These are phyloP conservation scores for Emmonsia crescens DNA, from an alignment of 2,329 filamentous ascomycete species.

Conservation along the genomic window DNA sequence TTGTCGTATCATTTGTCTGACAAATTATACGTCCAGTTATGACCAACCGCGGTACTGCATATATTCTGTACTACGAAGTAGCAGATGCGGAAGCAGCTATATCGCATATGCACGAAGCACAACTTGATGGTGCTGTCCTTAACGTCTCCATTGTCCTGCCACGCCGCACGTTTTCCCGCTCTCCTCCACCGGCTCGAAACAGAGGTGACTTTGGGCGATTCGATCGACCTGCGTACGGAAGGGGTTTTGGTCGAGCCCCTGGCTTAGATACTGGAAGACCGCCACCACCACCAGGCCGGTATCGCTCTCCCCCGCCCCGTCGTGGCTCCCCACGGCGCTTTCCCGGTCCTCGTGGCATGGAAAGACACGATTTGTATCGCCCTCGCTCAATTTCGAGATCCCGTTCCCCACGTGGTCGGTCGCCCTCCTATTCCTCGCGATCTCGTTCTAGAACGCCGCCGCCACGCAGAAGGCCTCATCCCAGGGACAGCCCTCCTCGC, in stretches of 20 bases:
- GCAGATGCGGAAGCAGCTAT: slow-evolving; percentile 78
- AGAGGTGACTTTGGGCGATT: slow-evolving; percentile 48
- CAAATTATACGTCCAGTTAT: slow-evolving; percentile 48
- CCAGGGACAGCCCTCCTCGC: slow-evolving; percentile 27
- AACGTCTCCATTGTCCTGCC: slow-evolving; percentile 84
- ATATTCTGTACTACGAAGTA: slow-evolving; percentile 71
- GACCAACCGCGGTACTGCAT: slow-evolving; percentile 85
- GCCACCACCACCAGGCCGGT: slow-evolving; percentile 17
- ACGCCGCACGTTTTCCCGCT: slow-evolving; percentile 67
- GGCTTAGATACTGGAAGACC: slow-evolving; percentile 12
- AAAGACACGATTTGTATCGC: slow-evolving; percentile 47
- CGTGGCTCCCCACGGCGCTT: slow-evolving; percentile 26
- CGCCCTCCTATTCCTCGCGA: slow-evolving; percentile 27
- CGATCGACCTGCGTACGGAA: slow-evolving; percentile 29
- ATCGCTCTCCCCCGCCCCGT: slow-evolving; percentile 24
- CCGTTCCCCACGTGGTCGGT: slow-evolving; percentile 25
- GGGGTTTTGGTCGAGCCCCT: slow-evolving; percentile 21
- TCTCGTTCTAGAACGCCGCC: slow-evolving; percentile 35
- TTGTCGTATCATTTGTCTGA: slow-evolving; percentile 3
- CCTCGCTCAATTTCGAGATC: slow-evolving; percentile 47
- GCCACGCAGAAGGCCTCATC: slow-evolving; percentile 26
- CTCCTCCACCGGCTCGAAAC: slow-evolving; percentile 60
- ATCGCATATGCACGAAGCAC: slow-evolving; percentile 95
- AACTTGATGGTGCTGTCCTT: slow-evolving; percentile 71
- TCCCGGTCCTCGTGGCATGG: slow-evolving; percentile 29